A percentile compares a stretch with the other conserved stretches of the same genome.
phyloP scores from a whole-genome alignment of 2,329 filamentous ascomycete species.

The Penicillium sp. region DNA sequence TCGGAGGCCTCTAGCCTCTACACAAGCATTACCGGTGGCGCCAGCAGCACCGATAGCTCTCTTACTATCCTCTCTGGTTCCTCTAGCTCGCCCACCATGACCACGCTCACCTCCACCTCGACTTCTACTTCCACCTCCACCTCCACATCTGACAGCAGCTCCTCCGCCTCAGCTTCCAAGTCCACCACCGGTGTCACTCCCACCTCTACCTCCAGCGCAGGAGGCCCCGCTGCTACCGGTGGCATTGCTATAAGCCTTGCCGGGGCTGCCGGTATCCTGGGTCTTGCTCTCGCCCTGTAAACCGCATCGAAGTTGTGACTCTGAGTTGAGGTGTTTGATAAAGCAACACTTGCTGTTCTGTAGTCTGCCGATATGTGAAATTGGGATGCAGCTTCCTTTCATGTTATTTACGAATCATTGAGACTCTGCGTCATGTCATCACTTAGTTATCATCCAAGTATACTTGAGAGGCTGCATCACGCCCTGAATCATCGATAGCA shows the following conservation, averaged over 20 bases:
- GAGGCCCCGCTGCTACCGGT: conserved; percentile 13
- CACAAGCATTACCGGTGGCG: background rate
- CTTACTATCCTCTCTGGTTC: conserved; percentile 2
- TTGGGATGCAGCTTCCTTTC: background rate
- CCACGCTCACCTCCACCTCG: conserved; percentile 2
- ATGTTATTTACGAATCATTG: background rate
- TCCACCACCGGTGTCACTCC: conserved; percentile 2
- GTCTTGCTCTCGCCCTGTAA: conserved; percentile 18
- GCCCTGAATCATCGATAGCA: too few relatives aligned
- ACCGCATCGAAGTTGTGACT: background rate
- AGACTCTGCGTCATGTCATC: background rate
- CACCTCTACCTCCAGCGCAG: conserved; percentile 8
- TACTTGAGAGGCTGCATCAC: too few relatives aligned
- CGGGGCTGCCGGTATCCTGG: conserved; percentile 17
- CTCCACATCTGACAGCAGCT: conserved; percentile 2
- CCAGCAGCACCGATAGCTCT: background rate
- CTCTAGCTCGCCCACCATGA: conserved; percentile 1
- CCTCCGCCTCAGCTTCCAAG: background rate
- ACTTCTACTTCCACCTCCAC: conserved; percentile 1
- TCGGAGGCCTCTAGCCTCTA: conserved; percentile 4
- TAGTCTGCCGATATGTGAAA: background rate
- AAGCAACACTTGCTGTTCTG: background rate
- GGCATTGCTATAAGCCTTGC: conserved; percentile 14
- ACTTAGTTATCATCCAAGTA: background rate
- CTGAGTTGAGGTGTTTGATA: background rate